Conservation (phyloP, 495 filamentous ascomycete species). For the Thozetella sp. region DNA sequence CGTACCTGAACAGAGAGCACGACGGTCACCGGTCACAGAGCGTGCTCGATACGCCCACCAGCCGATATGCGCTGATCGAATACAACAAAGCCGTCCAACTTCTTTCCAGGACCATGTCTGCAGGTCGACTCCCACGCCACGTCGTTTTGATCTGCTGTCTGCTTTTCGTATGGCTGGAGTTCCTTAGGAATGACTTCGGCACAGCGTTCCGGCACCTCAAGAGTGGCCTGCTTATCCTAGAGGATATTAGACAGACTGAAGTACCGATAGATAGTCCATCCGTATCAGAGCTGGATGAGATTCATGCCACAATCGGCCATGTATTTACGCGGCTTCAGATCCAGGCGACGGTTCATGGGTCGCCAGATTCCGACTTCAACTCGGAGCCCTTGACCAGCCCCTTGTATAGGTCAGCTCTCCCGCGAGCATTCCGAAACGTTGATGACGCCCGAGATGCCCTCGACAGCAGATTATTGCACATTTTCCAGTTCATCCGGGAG, state of each 20-base stretch:
- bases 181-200: background rate
- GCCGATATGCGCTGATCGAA: background rate
- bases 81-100: background rate
- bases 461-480: background rate
- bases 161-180: background rate
- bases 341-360: background rate
- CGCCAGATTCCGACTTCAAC: background rate
- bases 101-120: background rate
- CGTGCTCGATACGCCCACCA: background rate
- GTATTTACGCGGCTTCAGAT: background rate
- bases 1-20: background rate
- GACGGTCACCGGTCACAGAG: background rate
- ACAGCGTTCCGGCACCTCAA: background rate
- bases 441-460: background rate
- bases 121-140: background rate
- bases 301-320: background rate
- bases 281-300: background rate
- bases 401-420: background rate
- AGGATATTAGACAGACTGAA: background rate
- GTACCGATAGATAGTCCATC: background rate
- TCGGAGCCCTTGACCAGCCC: background rate
- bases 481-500: background rate
- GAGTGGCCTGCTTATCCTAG: background rate
- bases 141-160: background rate
- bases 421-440: background rate